A percentile compares a stretch with the other conserved stretches of the same genome.
Conservation (phyloP, 371 early-diverging fungal genomes). For the Lichtheimia ornata region DNA sequence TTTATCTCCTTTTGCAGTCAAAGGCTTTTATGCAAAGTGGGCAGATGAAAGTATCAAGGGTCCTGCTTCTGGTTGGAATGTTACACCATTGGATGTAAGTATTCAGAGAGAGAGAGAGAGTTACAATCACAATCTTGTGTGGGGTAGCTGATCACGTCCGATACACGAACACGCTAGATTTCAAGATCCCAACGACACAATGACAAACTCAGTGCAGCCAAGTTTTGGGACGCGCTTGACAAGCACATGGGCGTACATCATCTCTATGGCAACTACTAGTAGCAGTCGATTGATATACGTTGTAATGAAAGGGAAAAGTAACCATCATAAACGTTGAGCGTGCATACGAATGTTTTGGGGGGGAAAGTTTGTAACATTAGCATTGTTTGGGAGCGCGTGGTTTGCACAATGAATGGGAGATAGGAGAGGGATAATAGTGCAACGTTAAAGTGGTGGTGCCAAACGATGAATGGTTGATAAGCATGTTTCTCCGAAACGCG, state of each 20-base stretch:
- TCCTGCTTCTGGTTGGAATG: conserved; percentile 72
- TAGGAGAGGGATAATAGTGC: neutral
- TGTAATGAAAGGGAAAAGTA: neutral
- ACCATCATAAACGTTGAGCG: neutral
- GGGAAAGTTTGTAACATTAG: neutral
- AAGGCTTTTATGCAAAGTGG: conserved; percentile 84
- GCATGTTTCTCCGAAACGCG: neutral
- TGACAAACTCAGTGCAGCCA: conserved; percentile 73
- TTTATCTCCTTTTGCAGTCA: conserved; percentile 8
- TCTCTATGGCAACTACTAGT: conserved; percentile 52
- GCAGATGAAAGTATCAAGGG: conserved; percentile 67
- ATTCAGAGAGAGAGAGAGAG: neutral
- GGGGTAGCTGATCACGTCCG: neutral
- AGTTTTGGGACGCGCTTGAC: conserved; percentile 80
- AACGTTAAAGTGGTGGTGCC: neutral
- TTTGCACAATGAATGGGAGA: neutral
- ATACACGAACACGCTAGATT: conserved; percentile 43
- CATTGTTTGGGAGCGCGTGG: neutral
- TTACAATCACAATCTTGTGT: neutral
- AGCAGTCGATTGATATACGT: conserved; percentile 8
- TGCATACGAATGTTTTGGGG: neutral
- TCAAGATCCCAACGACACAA: conserved; percentile 74
- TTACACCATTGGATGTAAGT: conserved; percentile 67
- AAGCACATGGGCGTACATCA: conserved; percentile 62
- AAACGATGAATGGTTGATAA: neutral